These are phyloP conservation scores for Drechslera avenae DNA, from an alignment of 2,329 filamentous ascomycete species.

Conservation along the genomic window DNA sequence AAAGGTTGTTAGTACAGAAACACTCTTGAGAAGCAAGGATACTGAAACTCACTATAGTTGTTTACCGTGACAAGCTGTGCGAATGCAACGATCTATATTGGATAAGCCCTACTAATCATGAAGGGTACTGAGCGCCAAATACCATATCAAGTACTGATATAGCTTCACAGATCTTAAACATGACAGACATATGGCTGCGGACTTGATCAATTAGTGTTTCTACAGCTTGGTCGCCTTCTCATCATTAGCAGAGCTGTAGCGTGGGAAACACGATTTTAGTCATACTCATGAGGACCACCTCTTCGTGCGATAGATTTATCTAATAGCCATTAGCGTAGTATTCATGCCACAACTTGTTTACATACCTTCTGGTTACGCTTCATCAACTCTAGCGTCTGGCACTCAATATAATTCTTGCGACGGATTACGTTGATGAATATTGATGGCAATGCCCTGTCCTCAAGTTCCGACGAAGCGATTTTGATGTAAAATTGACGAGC, in stretches of 20 bases:
- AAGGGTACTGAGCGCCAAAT: background rate
- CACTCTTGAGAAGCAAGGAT: background rate
- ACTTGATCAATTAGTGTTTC: conserved; percentile 73
- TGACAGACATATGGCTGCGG: conserved; percentile 69
- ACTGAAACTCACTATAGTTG: conserved; percentile 57
- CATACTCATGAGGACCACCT: conserved; percentile 77
- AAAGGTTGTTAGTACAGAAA: conserved; percentile 8
- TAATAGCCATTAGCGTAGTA: conserved; percentile 46
- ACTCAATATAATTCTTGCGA: conserved; percentile 79
- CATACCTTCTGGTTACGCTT: conserved; percentile 67
- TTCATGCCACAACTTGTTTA: background rate
- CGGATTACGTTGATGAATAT: conserved; percentile 77
- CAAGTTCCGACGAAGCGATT: conserved; percentile 66
- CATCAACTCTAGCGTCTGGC: conserved; percentile 81
- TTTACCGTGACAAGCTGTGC: conserved; percentile 69
- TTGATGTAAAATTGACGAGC: conserved; percentile 80
- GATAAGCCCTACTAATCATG: conserved; percentile 7
- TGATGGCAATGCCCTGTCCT: conserved; percentile 64
- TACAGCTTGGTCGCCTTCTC: conserved; percentile 67
- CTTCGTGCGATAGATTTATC: conserved; percentile 79
- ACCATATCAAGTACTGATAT: conserved; percentile 89
- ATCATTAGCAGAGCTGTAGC: conserved; percentile 3
- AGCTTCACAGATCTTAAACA: conserved; percentile 86
- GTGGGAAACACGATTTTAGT: background rate
- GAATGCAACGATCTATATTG: conserved; percentile 38